Percentiles rank a stretch among this genome's conserved stretches.
phyloP scores from a whole-genome alignment of 176 grass and related monocot genomes.

The Avena sativa region DNA sequence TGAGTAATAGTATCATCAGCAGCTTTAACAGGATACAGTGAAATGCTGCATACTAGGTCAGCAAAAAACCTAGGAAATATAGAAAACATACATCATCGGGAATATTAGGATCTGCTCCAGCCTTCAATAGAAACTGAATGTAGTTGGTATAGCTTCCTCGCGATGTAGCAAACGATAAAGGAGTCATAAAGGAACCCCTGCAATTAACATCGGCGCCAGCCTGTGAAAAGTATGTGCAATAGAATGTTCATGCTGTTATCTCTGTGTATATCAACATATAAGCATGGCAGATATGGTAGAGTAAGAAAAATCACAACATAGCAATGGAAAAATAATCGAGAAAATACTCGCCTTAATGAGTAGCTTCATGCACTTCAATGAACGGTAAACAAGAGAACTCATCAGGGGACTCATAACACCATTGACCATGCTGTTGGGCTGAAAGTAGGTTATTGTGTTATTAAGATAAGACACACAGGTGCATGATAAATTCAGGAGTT shows the following conservation, averaged over 20 bases:
- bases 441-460: conserved; percentile 30
- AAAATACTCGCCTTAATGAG: conserved; percentile 49
- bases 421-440: conserved; percentile 31
- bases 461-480: background rate
- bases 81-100: conserved; percentile 43
- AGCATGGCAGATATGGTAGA: background rate
- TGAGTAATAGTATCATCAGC: background rate
- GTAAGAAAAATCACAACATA: conserved; percentile 8
- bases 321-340: background rate
- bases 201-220: conserved; percentile 54
- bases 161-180: conserved; percentile 29
- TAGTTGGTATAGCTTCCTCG: conserved; percentile 36
- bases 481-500: background rate
- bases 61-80: conserved; percentile 5
- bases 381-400: conserved; percentile 32
- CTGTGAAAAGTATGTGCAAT: conserved; percentile 38
- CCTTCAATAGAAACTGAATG: conserved; percentile 37
- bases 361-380: conserved; percentile 54
- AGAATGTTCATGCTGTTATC: background rate
- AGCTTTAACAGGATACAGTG: background rate
- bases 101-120: conserved; percentile 51
- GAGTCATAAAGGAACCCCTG: background rate
- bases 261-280: background rate
- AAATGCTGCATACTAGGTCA: background rate
- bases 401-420: background rate